Base-by-base conservation (phyloP, 2,329 filamentous ascomycete genomes). In the Aspergillus pseudoterreus region DNA sequence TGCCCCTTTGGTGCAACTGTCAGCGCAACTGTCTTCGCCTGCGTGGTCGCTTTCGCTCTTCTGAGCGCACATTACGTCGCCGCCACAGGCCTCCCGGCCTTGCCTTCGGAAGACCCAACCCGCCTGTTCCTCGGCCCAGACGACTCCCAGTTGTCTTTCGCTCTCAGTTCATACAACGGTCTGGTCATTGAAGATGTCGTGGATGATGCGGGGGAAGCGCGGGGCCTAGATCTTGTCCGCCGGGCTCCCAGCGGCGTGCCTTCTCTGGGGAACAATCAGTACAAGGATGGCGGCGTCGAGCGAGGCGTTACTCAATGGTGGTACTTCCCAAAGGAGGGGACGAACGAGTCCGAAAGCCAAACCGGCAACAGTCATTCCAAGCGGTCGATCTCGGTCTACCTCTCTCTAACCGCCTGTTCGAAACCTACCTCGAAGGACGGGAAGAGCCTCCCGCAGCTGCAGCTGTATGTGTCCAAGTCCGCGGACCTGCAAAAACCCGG, bases 321-420 rank as follows among this genome's bases (percentile, higher is more conserved):
- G 74, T 77, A 83, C 38, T 85, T 92, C 58, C 75, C 81, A 30
- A 80, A 79, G 56, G 68, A 77, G 11, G 76, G 80, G 8, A 69
- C 71, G 9, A 58, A 68, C 5, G 35, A 55, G 8, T 53, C 67
- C 15, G 70, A 69, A 22, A 59, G 77, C 49, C 59, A 59, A 17
- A 57, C 62, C 15, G 14, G 35, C 51, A 44, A 62, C 36, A 58
- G 49, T 17, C 36, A 63, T 39, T 48, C 61, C 27, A 63, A 65
- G 21, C 65, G 71, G 21, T 69, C 70, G 14, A 76, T 71, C 39
- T 82, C 73, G 1, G 76, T 97, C 3, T 96, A 87, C 69, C 79
- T 99, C 49, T 91, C 91, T 2, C 84, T 91, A 41, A 97, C 91
- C 59, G 92, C 89, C 1, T 99, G 94, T 70, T 71, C 82, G 22